Percentiles rank a stretch among this genome's conserved stretches.
These are phyloP conservation scores for Pisolithus microcarpus DNA, from an alignment of 768 basidiomycete species.

Conservation along the genomic window DNA sequence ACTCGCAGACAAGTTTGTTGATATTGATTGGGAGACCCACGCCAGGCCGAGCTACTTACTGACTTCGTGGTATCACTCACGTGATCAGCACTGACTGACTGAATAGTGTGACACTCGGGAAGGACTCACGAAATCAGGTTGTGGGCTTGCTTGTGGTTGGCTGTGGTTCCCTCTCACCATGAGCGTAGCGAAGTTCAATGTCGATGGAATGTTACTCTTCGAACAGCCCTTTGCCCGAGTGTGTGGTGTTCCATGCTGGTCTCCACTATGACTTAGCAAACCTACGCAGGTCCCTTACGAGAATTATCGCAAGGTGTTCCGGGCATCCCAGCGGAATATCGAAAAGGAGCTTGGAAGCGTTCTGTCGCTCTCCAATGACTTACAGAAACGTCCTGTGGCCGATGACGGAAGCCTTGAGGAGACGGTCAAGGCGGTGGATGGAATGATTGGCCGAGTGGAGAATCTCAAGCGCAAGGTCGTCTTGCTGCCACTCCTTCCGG, in stretches of 20 bases:
- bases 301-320: constrained; percentile 83
- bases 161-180: constrained; percentile 11
- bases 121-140: not conserved
- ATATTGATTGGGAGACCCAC: not conserved
- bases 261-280: constrained; percentile 7
- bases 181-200: constrained; percentile 47
- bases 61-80: too few relatives aligned
- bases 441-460: constrained; percentile 70
- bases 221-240: constrained; percentile 81
- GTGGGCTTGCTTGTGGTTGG: not conserved
- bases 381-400: constrained; percentile 40
- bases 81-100: too few relatives aligned
- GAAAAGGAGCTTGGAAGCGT: constrained; percentile 70
- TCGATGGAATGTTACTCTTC: constrained; percentile 71
- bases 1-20: too few relatives aligned
- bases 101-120: too few relatives aligned
- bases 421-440: constrained; percentile 55
- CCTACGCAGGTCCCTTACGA: constrained; percentile 76
- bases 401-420: constrained; percentile 41
- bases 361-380: constrained; percentile 50
- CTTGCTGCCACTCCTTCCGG: constrained; percentile 4
- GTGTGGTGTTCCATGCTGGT: constrained; percentile 1
- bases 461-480: constrained; percentile 83
- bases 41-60: too few relatives aligned
- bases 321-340: constrained; percentile 71